A percentile compares a stretch with the other conserved stretches of the same genome.
Conservation (phyloP, 164 flowering plant species). For the Berberis thunbergii region DNA sequence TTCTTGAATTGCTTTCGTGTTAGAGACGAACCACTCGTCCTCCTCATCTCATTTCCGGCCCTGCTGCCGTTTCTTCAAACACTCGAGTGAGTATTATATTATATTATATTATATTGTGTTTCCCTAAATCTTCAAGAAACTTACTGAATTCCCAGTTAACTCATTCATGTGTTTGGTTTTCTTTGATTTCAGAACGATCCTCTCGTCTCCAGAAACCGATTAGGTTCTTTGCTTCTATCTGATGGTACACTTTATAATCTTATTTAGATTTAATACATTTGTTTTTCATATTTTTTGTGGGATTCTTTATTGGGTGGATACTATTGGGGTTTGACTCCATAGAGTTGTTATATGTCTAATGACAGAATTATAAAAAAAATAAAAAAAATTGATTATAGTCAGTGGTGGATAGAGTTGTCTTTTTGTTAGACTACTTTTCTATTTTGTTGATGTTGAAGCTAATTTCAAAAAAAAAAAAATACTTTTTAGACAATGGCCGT, state of each 20-base stretch:
- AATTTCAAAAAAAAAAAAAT: neutral
- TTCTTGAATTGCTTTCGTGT: conserved; percentile 54
- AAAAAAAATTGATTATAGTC: neutral
- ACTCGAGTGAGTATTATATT: conserved; percentile 14
- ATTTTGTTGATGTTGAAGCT: neutral
- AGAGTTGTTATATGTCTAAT: too few species aligned
- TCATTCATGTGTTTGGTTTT: neutral
- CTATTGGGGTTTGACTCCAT: too few species aligned
- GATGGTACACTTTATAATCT: conserved; percentile 26
- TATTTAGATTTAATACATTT: neutral
- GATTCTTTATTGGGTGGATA: too few species aligned
- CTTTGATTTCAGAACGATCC: conserved; percentile 25
- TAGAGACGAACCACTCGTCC: conserved; percentile 23
- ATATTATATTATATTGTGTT: neutral
- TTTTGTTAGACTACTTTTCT: neutral
- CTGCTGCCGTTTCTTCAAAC: conserved; percentile 18
- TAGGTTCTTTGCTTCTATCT: conserved; percentile 33
- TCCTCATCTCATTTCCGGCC: conserved; percentile 18
- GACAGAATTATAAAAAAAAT: neutral
- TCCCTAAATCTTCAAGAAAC: neutral
- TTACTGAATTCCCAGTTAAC: neutral
- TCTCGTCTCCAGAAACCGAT: conserved; percentile 24
- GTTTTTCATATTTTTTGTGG: too few species aligned
- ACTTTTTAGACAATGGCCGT: conserved; percentile 20
- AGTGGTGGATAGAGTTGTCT: neutral